Evolutionary conservation across 768 basidiomycete genomes (phyloP).

Genomic region (Lactarius tabidus): DNA sequence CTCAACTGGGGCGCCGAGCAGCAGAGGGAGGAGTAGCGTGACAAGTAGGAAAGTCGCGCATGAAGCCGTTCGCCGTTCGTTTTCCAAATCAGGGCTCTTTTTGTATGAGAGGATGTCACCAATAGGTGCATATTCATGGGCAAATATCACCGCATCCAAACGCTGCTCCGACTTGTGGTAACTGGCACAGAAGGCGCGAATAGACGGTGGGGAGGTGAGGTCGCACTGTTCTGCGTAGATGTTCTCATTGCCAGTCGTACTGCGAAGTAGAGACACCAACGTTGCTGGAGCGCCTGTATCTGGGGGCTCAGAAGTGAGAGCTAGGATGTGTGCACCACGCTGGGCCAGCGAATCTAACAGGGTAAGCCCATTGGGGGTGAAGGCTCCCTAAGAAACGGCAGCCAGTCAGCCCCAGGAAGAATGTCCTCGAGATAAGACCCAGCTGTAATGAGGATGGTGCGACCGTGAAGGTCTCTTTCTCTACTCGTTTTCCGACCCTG

Average conservation of each 20-base stretch:
- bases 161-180: conserved; percentile 64
- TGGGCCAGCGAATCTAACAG: conserved; percentile 62
- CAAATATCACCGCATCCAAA: conserved; percentile 74
- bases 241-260: conserved; percentile 66
- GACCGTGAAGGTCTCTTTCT: conserved; percentile 71
- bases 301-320: conserved; percentile 59
- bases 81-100: conserved; percentile 31
- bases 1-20: conserved; percentile 82
- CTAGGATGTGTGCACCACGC: conserved; percentile 77
- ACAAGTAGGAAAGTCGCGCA: conserved; percentile 74
- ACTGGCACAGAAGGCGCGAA: conserved; percentile 62
- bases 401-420: neutral
- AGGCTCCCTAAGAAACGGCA: conserved; percentile 53
- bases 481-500: conserved; percentile 69
- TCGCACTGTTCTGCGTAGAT: conserved; percentile 81
- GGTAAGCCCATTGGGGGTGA: conserved; percentile 69
- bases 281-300: conserved; percentile 51
- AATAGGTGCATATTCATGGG: conserved; percentile 70
- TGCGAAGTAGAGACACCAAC: conserved; percentile 62
- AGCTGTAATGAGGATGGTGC: conserved; percentile 69
- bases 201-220: conserved; percentile 57
- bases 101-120: conserved; percentile 42
- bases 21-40: conserved; percentile 72
- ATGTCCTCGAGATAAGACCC: conserved; percentile 27
- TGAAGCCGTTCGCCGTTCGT: conserved; percentile 45